phyloP scores from a whole-genome alignment of 108 stramenopile species.

The Stephanodiscus minutulus region DNA sequence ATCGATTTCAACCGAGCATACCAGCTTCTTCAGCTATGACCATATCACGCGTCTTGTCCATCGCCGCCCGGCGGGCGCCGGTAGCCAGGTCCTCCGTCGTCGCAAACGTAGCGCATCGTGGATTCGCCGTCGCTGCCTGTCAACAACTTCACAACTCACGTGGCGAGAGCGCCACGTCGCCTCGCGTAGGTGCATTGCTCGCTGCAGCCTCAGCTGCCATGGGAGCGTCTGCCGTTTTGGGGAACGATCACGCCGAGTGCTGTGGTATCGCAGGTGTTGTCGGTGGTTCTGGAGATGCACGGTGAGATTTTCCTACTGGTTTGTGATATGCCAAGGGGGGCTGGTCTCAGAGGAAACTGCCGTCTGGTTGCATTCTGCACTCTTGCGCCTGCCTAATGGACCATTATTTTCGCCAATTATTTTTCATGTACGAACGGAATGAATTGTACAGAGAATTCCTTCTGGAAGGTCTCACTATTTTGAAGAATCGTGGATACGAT shows the following conservation, averaged over 20 bases:
- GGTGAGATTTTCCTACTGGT: conserved; percentile 34
- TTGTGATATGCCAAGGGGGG: background rate
- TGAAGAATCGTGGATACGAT: conserved; percentile 99
- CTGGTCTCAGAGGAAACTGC: background rate
- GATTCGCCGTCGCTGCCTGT: conserved; percentile 33
- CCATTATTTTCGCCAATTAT: background rate
- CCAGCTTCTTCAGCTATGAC: background rate
- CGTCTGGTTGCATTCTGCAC: conserved; percentile 1
- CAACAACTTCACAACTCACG: conserved; percentile 12
- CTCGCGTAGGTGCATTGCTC: conserved; percentile 14
- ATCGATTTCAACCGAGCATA: background rate
- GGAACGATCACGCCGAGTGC: conserved; percentile 39
- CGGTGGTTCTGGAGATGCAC: conserved; percentile 43
- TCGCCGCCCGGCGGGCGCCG: conserved; percentile 16
- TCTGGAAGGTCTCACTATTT: conserved; percentile 92
- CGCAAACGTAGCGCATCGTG: conserved; percentile 22
- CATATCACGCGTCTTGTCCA: conserved; percentile 18
- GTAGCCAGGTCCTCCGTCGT: conserved; percentile 9
- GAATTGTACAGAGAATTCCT: conserved; percentile 60
- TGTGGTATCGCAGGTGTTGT: conserved; percentile 71
- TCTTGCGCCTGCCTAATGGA: conserved; percentile 11
- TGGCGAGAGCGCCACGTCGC: background rate
- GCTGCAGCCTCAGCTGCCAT: conserved; percentile 33
- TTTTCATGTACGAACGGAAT: background rate
- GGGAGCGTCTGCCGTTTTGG: background rate